Conservation (phyloP, 2,329 filamentous ascomycete species). For the Cordyceps farinosa region DNA sequence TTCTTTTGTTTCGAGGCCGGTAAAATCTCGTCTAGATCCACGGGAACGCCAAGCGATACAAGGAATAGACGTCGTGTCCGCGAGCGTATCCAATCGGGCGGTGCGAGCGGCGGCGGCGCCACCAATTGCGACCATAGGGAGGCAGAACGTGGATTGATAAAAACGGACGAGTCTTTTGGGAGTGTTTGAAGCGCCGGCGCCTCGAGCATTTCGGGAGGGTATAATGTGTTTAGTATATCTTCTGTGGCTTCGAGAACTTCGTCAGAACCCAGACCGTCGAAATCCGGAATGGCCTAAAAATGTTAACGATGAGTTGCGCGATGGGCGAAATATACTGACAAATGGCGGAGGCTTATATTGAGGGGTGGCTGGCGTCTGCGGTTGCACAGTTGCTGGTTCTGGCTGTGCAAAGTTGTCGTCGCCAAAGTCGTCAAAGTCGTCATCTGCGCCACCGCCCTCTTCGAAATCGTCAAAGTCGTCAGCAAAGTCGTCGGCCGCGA, state of each 20-base stretch:
- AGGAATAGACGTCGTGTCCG: constrained; percentile 92
- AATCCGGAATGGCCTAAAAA: constrained; percentile 62
- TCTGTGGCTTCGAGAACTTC: constrained; percentile 59
- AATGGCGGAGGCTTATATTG: constrained; percentile 43
- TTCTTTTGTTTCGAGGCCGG: constrained; percentile 98
- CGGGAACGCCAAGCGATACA: constrained; percentile 90
- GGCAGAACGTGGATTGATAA: constrained; percentile 79
- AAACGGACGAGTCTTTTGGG: constrained; percentile 60
- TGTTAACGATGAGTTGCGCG: not conserved
- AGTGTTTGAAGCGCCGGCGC: constrained; percentile 48
- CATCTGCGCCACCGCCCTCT: constrained; percentile 52
- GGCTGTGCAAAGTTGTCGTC: constrained; percentile 65
- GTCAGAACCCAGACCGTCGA: constrained; percentile 57
- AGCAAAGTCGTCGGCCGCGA: constrained; percentile 48
- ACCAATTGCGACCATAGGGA: constrained; percentile 97
- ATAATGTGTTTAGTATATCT: constrained; percentile 65
- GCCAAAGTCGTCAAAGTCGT: constrained; percentile 67
- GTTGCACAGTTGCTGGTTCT: constrained; percentile 24
- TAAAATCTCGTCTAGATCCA: constrained; percentile 95
- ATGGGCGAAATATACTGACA: constrained; percentile 32
- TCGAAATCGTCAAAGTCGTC: constrained; percentile 63
- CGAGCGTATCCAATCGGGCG: constrained; percentile 96
- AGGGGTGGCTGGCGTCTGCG: constrained; percentile 29
- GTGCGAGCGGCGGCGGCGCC: constrained; percentile 88
- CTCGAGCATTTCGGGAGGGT: constrained; percentile 55